Percentiles rank a stretch among this genome's conserved stretches.
These are phyloP conservation scores for Eudorina sp. DNA, from an alignment of 139 green algal genomes.

Conservation along the genomic window DNA sequence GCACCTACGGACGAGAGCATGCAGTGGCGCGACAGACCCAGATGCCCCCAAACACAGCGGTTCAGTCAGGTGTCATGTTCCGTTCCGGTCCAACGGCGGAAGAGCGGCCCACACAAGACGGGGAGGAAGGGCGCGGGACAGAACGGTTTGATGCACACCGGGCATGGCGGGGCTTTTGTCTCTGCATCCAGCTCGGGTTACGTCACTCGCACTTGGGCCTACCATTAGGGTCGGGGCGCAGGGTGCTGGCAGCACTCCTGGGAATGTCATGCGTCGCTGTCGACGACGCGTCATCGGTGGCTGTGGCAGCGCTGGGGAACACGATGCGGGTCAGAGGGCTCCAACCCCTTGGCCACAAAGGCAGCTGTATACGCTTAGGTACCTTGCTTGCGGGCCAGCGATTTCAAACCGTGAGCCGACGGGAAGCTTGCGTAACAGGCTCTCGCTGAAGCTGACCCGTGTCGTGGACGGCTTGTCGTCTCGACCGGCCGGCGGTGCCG, in stretches of 20 bases:
- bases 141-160: too few species aligned
- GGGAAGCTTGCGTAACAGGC: constrained; percentile 23
- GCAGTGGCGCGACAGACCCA: too few species aligned
- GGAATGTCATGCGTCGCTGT: not conserved
- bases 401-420: constrained; percentile 12
- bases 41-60: too few species aligned
- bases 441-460: constrained; percentile 19
- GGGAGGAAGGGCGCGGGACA: too few species aligned
- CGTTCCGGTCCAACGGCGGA: too few species aligned
- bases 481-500: not conserved
- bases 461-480: not conserved
- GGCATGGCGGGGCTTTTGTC: too few species aligned
- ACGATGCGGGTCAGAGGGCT: not conserved
- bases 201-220: too few species aligned
- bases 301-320: not conserved
- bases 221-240: not conserved
- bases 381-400: not conserved
- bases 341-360: not conserved
- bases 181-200: too few species aligned
- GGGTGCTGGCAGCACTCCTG: not conserved
- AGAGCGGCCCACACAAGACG: too few species aligned
- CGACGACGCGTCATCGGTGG: not conserved
- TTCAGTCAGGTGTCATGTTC: too few species aligned
- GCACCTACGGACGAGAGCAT: too few species aligned
- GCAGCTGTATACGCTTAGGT: too few species aligned